Evolutionary conservation across 352 stramenopile genomes (phyloP).

Genomic region (Globisporangium nagaii): DNA sequence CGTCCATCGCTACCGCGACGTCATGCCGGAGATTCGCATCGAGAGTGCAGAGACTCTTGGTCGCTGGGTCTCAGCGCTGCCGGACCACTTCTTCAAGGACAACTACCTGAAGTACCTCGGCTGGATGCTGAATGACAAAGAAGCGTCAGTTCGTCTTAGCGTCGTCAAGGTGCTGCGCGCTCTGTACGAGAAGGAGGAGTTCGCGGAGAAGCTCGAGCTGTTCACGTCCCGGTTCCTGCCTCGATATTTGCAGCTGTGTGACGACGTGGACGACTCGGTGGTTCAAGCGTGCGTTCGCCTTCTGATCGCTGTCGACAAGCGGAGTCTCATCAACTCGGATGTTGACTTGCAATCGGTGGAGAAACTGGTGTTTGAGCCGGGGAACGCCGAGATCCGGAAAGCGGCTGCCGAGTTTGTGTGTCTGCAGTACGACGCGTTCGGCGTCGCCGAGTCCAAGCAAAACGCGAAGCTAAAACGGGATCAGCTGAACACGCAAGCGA

Average conservation of each 20-base stretch:
- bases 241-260: slow-evolving; percentile 76
- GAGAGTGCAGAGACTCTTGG: slow-evolving; percentile 79
- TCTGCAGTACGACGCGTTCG: slow-evolving; percentile 86
- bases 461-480: slow-evolving; percentile 68
- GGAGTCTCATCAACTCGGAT: slow-evolving; percentile 73
- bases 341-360: slow-evolving; percentile 74
- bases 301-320: slow-evolving; percentile 78
- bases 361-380: slow-evolving; percentile 73
- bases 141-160: slow-evolving; percentile 68
- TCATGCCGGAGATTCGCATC: slow-evolving; percentile 89
- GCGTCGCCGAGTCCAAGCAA: slow-evolving; percentile 58
- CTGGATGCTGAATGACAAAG: slow-evolving; percentile 93
- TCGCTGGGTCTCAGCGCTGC: slow-evolving; percentile 78
- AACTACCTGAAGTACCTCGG: slow-evolving; percentile 96
- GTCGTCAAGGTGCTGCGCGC: slow-evolving; percentile 78
- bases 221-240: slow-evolving; percentile 79
- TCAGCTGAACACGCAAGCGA: slow-evolving; percentile 82
- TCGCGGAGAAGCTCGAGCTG: slow-evolving; percentile 59
- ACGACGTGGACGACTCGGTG: slow-evolving; percentile 70
- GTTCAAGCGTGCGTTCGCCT: slow-evolving; percentile 65
- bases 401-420: slow-evolving; percentile 83
- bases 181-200: slow-evolving; percentile 78
- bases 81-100: slow-evolving; percentile 90
- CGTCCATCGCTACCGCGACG: slow-evolving; percentile 87
- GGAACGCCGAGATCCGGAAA: slow-evolving; percentile 69